These are phyloP conservation scores for Pichia sp. DNA, from an alignment of 1,139 yeast species.

Conservation along the genomic window DNA sequence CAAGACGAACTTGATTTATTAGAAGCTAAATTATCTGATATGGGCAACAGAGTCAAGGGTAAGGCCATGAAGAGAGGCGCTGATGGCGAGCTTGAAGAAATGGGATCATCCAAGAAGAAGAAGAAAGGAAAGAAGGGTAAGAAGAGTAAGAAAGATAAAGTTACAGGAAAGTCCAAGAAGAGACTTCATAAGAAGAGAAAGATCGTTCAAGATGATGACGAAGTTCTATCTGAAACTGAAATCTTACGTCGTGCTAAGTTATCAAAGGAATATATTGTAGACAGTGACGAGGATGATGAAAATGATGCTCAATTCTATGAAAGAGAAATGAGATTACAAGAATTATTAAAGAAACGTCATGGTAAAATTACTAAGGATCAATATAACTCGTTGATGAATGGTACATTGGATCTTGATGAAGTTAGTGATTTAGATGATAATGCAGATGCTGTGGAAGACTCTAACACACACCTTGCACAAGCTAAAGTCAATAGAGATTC, in stretches of 20 bases:
- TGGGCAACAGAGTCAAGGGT: slow-evolving; percentile 22
- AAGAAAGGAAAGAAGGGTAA: slow-evolving; percentile 12
- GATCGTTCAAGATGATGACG: slow-evolving; percentile 14
- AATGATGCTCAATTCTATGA: slow-evolving; percentile 52
- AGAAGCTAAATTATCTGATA: slow-evolving; percentile 25
- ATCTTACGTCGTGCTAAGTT: slow-evolving; percentile 26
- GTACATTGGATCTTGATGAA: slow-evolving; percentile 13
- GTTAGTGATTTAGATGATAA: slow-evolving; percentile 17
- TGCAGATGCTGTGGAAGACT: slow-evolving; percentile 13
- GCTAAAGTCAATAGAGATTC: slow-evolving; percentile 5
- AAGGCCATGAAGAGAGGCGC: slow-evolving; percentile 22
- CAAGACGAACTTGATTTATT: slow-evolving; percentile 25
- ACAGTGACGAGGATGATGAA: slow-evolving; percentile 67
- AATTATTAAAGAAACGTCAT: slow-evolving; percentile 31
- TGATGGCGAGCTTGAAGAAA: slow-evolving; percentile 13
- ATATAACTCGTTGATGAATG: slow-evolving; percentile 25
- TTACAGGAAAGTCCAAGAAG: slow-evolving; percentile 11
- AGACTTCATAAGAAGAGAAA: slow-evolving; percentile 12
- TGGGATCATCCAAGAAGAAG: slow-evolving; percentile 13
- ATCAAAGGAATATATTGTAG: slow-evolving; percentile 57
- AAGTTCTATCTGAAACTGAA: slow-evolving; percentile 16
- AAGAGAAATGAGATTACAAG: slow-evolving; percentile 55
- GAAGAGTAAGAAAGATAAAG: slow-evolving; percentile 14
- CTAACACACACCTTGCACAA: slow-evolving; percentile 9
- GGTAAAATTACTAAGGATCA: slow-evolving; percentile 34